Base-by-base conservation (phyloP, 352 stramenopile genomes). In the Pythium myriotylum region DNA sequence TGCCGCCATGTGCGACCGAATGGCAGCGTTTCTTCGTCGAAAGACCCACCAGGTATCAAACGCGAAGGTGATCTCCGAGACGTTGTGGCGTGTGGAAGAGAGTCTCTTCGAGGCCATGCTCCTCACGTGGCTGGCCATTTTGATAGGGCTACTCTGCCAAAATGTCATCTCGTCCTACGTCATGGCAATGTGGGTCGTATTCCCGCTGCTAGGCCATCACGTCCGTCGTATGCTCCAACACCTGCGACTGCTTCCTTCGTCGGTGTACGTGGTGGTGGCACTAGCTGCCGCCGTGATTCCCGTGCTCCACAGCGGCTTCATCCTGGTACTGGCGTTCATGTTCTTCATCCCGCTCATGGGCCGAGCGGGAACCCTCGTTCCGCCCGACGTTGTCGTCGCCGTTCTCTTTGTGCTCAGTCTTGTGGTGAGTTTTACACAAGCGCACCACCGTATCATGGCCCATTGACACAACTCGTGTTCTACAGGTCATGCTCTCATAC, bases 261-360 rank as follows among this genome's bases (percentile, higher is more conserved):
- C 22, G 5, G 51, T 67, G 20, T 91, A 88, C 66, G 60, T 91
- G 26, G 65, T 60, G 35, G 62, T 88, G 29, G 83, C 77, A 32
- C 64, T 92, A 9, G 54, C 57, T 13, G 70, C 79, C 2, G 67
- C 84, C 17, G 71, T 76, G 13, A 65, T 91, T 23, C 81, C 84
- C 8, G 74, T 90, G 45, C 56, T 91, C 22, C 80, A 90, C 67
- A 87, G 67, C 3, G 75, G 79, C 50, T 79, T 74, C 53, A 76
- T 72, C 20, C 76, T 86, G 40, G 68, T 76, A 26, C 72, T 90
- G 17, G 77, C 75, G 27, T 70, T 90, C 55, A 79, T 81, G 65
- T 90, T 93, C 57, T 90, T 91, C 57, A 78, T 93, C 26, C 84
- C 84, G 24, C 70, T 93, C 24, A 74, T 93, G 39, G 84, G 84